Conservation (phyloP, 2,329 filamentous ascomycete species). For the Neocatenulostroma microsporum region DNA sequence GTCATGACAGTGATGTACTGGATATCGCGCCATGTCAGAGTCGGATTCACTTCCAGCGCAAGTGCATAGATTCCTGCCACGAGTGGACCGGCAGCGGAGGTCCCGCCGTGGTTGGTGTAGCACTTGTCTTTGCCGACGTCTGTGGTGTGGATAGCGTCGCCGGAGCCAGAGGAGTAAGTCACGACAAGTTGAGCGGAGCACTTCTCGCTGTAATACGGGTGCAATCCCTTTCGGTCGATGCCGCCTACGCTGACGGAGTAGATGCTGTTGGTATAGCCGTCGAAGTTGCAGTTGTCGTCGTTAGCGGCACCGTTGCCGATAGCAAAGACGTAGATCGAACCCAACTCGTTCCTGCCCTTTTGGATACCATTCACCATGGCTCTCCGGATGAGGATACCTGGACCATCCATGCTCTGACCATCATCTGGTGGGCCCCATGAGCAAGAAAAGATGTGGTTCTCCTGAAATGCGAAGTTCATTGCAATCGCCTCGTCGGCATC, state of each 20-base stretch:
- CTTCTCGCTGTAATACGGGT: constrained; percentile 92
- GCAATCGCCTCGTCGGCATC: constrained; percentile 88
- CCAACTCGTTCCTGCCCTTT: constrained; percentile 71
- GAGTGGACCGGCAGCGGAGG: constrained; percentile 87
- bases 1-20: constrained; percentile 85
- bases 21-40: constrained; percentile 86
- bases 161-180: constrained; percentile 86
- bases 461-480: constrained; percentile 83
- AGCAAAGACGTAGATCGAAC: constrained; percentile 93
- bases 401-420: constrained; percentile 86
- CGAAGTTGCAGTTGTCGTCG: constrained; percentile 98
- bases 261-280: constrained; percentile 98
- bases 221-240: constrained; percentile 75
- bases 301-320: constrained; percentile 82
- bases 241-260: constrained; percentile 97
- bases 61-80: constrained; percentile 89
- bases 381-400: constrained; percentile 75
- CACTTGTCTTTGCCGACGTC: constrained; percentile 79
- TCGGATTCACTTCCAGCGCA: constrained; percentile 73
- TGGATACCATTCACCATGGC: constrained; percentile 92
- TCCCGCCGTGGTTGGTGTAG: constrained; percentile 78
- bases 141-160: constrained; percentile 89
- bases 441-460: constrained; percentile 97
- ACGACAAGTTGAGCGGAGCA: constrained; percentile 95
- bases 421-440: constrained; percentile 97